phyloP scores from a whole-genome alignment of 2,329 filamentous ascomycete genomes.

The Grosmannia clavigera region DNA sequence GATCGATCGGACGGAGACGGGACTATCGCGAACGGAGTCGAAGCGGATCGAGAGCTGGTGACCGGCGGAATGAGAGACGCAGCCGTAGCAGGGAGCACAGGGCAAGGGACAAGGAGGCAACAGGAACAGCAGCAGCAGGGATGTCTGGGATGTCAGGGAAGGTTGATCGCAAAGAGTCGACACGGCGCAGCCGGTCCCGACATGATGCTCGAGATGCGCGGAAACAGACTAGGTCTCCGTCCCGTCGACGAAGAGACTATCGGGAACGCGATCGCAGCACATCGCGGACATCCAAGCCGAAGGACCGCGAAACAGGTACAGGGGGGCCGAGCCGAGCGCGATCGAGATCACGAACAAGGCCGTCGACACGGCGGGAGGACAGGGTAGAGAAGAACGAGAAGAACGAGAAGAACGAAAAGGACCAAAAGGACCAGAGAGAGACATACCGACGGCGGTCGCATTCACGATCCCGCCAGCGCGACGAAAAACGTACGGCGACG shows the following conservation, averaged over 20 bases:
- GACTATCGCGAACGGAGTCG: neutral
- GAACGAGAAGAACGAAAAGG: neutral
- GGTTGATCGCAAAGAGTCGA: neutral
- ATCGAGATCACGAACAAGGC: neutral
- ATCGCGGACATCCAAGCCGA: conserved; percentile 1
- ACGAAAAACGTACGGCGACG: neutral
- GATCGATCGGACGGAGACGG: conserved; percentile 10
- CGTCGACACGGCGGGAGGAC: neutral
- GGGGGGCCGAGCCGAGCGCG: conserved; percentile 4
- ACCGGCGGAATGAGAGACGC: conserved; percentile 13
- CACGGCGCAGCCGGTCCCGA: neutral
- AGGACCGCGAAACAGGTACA: neutral
- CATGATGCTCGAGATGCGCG: neutral
- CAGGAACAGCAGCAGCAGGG: neutral
- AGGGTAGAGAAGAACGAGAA: neutral
- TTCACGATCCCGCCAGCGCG: conserved; percentile 2
- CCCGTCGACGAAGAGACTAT: conserved; percentile 6
- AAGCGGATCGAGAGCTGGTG: conserved; percentile 5
- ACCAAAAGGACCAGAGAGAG: neutral
- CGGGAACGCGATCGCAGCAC: conserved; percentile 6
- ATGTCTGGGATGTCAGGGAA: too few relatives aligned
- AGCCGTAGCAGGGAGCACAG: conserved; percentile 4
- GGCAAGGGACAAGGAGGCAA: neutral
- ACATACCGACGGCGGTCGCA: neutral
- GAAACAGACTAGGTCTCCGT: conserved; percentile 7